Evolutionary conservation across 192 early-diverging fungal species (phyloP).

Genomic region (Cetraspora pellucida): DNA sequence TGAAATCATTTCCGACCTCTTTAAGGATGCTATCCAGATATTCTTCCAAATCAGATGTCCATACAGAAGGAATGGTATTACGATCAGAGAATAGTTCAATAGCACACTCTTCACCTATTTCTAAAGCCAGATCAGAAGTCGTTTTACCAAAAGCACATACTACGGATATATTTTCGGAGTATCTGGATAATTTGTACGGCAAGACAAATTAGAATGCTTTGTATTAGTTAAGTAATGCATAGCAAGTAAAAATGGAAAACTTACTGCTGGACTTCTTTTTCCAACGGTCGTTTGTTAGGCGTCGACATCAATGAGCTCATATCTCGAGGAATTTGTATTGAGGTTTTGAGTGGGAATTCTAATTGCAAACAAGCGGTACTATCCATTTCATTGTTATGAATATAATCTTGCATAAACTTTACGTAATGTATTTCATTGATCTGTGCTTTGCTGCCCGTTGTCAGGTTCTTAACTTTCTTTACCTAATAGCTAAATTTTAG

Average conservation of each 20-base stretch:
- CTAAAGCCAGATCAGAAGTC: not conserved
- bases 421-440: constrained; percentile 15
- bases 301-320: not conserved
- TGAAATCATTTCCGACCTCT: constrained; percentile 5
- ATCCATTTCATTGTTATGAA: not conserved
- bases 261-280: constrained; percentile 8
- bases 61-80: constrained; percentile 22
- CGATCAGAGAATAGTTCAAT: constrained; percentile 9
- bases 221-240: not conserved
- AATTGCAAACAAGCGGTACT: constrained; percentile 9
- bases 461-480: constrained; percentile 5
- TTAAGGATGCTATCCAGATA: constrained; percentile 17
- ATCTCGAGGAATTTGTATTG: not conserved
- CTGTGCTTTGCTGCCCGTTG: not conserved
- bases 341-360: not conserved
- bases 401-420: not conserved
- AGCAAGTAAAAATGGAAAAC: constrained; percentile 10
- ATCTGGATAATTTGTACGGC: constrained; percentile 11
- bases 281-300: not conserved
- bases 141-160: constrained; percentile 10
- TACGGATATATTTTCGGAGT: not conserved
- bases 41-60: constrained; percentile 12
- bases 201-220: not conserved
- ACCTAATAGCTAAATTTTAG: not conserved
- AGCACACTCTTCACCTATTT: constrained; percentile 24